These are phyloP conservation scores for Candida qinlingensis DNA, from an alignment of 805 yeast species.

Conservation along the genomic window DNA sequence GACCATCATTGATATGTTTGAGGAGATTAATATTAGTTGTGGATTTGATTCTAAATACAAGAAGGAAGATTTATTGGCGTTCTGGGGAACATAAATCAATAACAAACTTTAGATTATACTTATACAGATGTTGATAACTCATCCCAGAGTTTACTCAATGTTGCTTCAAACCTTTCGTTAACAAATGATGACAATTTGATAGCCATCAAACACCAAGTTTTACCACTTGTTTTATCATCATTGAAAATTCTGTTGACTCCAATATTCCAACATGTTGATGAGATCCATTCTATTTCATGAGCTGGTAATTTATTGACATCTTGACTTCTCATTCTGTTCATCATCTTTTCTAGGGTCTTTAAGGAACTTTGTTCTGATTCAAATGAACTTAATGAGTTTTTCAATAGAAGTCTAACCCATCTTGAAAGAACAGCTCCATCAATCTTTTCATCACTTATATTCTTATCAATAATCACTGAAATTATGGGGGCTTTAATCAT, in stretches of 20 bases:
- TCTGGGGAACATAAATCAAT: conserved; percentile 18
- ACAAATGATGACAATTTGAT: conserved; percentile 24
- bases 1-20: conserved; percentile 21
- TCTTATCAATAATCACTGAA: conserved; percentile 20
- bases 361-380: conserved; percentile 9
- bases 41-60: conserved; percentile 21
- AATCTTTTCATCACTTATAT: conserved; percentile 12
- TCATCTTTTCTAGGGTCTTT: conserved; percentile 8
- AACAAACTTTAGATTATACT: background rate
- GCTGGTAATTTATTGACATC: conserved; percentile 11
- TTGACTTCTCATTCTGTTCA: conserved; percentile 4
- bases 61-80: conserved; percentile 20
- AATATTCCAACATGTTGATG: conserved; percentile 34
- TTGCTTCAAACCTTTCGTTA: conserved; percentile 22
- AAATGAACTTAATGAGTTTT: conserved; percentile 4
- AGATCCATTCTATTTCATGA: conserved; percentile 32
- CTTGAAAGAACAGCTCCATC: conserved; percentile 20
- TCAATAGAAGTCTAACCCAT: conserved; percentile 27
- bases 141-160: conserved; percentile 25
- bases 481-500: conserved; percentile 18
- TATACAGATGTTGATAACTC: conserved; percentile 15
- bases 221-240: conserved; percentile 20
- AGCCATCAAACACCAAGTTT: conserved; percentile 27
- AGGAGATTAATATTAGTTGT: conserved; percentile 14
- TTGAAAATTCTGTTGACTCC: conserved; percentile 27